Conservation (phyloP, 1,284 basidiomycete species). For the Heterobasidion parviporum region DNA sequence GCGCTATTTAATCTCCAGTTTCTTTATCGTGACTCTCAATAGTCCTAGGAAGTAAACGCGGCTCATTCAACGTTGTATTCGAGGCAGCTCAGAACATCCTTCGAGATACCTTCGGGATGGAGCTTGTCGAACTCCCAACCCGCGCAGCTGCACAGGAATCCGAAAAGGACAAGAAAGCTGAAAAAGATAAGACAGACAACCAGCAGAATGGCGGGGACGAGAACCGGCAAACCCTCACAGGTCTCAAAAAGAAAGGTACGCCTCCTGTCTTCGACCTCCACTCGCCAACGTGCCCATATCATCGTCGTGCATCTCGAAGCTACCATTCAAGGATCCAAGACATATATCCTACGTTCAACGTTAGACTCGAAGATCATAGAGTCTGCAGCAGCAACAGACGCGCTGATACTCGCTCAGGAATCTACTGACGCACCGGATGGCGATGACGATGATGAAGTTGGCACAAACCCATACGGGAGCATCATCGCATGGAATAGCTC, state of each 20-base stretch:
- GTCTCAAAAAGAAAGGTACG: constrained; percentile 46
- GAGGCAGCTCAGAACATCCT: constrained; percentile 49
- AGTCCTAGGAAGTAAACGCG: constrained; percentile 55
- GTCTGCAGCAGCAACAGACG: constrained; percentile 46
- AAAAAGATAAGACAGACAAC: constrained; percentile 16
- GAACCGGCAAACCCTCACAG: constrained; percentile 37
- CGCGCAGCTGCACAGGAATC: constrained; percentile 30
- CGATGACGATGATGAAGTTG: constrained; percentile 28
- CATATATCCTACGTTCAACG: constrained; percentile 65
- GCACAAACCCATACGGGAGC: constrained; percentile 38
- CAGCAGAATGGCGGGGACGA: constrained; percentile 15
- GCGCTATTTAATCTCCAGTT: not conserved
- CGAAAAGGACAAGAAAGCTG: constrained; percentile 25
- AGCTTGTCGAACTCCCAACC: constrained; percentile 65
- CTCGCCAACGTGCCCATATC: not conserved
- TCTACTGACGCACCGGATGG: constrained; percentile 30
- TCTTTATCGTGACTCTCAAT: not conserved
- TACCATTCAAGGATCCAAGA: constrained; percentile 51
- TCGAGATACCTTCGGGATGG: constrained; percentile 59
- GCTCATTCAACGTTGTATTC: constrained; percentile 53
- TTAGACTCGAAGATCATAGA: constrained; percentile 52
- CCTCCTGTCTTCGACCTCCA: not conserved
- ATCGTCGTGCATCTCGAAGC: constrained; percentile 24
- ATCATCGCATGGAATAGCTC: constrained; percentile 59
- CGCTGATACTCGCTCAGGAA: constrained; percentile 51